Percentiles rank a stretch among this genome's conserved stretches.
These are phyloP conservation scores for Trichomonas tenax DNA, from an alignment of 208 protist genomes.

Conservation along the genomic window DNA sequence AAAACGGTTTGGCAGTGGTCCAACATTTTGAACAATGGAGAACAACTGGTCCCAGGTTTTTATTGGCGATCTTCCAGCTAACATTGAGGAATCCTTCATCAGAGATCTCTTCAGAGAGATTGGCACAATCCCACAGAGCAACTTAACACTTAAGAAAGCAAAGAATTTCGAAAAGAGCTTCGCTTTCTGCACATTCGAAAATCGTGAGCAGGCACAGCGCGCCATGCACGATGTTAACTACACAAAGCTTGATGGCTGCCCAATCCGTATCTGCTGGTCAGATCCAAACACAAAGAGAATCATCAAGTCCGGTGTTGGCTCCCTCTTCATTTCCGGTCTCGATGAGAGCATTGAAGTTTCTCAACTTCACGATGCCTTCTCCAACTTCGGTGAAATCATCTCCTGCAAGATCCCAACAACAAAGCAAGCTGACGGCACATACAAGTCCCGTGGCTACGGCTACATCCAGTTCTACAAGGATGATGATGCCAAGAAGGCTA, in stretches of 20 bases:
- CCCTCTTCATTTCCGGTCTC: background rate
- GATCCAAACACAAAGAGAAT: background rate
- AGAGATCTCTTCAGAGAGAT: background rate
- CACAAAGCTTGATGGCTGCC: background rate
- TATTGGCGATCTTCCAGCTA: background rate
- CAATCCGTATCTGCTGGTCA: background rate
- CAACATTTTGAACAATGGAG: background rate
- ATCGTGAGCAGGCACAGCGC: background rate
- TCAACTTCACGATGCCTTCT: background rate
- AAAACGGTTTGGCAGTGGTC: background rate
- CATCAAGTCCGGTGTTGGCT: background rate
- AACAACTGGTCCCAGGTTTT: background rate
- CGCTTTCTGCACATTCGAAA: background rate
- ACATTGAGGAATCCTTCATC: background rate
- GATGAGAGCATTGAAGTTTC: background rate
- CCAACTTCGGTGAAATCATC: constrained; percentile 11
- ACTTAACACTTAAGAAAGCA: background rate
- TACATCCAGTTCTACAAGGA: background rate
- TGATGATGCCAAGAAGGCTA: background rate
- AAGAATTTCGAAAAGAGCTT: background rate
- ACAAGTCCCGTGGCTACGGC: background rate
- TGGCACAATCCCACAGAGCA: background rate
- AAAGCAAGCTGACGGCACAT: background rate
- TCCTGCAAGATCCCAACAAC: background rate
- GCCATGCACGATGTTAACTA: background rate